Evolutionary conservation across 2,329 filamentous ascomycete species (phyloP).

Genomic region (Paraphaeosphaeria minitans): DNA sequence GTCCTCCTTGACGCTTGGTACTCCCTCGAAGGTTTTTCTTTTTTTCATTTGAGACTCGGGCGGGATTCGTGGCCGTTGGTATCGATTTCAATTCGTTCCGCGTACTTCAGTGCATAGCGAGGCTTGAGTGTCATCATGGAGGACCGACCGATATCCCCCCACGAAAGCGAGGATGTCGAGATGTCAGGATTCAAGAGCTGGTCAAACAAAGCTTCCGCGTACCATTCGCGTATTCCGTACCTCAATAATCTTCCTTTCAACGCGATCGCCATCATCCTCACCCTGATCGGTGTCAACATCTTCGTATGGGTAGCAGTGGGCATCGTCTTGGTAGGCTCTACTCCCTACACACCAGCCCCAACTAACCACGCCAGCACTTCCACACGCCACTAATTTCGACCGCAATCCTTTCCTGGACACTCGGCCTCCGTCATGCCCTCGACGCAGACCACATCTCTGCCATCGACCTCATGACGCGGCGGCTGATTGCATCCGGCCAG

Average conservation of each 20-base stretch:
- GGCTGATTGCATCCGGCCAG: slow-evolving; percentile 83
- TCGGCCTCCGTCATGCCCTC: slow-evolving; percentile 91
- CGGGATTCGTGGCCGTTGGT: background rate
- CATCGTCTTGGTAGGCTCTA: slow-evolving; percentile 58
- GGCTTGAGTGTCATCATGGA: slow-evolving; percentile 17
- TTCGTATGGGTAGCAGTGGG: slow-evolving; percentile 64
- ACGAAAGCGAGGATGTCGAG: slow-evolving; percentile 17
- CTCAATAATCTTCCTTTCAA: slow-evolving; percentile 61
- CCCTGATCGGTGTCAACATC: slow-evolving; percentile 60
- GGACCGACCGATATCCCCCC: slow-evolving; percentile 15
- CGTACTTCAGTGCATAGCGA: background rate
- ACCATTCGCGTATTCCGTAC: slow-evolving; percentile 60
- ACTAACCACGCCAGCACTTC: slow-evolving; percentile 31
- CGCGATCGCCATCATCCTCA: slow-evolving; percentile 61
- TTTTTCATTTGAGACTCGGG: background rate
- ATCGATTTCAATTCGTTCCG: background rate
- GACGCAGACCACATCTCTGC: slow-evolving; percentile 94
- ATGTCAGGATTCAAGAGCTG: slow-evolving; percentile 24
- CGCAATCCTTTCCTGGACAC: slow-evolving; percentile 82
- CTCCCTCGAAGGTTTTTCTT: background rate
- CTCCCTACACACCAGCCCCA: background rate
- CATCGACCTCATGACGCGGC: slow-evolving; percentile 93
- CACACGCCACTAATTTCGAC: slow-evolving; percentile 71
- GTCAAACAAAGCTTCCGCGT: slow-evolving; percentile 48
- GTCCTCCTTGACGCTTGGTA: slow-evolving; percentile 2